These are phyloP conservation scores for Populus pruinosa DNA, from an alignment of 345 rosid genomes.

Conservation along the genomic window DNA sequence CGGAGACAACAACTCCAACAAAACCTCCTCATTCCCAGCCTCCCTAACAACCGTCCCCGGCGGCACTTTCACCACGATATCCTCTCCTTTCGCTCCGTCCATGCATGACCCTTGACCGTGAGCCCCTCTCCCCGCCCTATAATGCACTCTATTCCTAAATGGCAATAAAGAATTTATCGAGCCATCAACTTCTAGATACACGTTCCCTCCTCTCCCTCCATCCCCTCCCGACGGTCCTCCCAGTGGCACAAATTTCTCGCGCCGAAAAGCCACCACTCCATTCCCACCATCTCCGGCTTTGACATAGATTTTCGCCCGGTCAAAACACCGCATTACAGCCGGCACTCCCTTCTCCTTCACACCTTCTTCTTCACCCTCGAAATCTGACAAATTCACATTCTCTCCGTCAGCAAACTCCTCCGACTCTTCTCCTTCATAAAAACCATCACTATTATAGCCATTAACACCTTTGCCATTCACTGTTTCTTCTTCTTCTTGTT, in stretches of 20 bases:
- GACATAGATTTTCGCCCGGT: slow-evolving; percentile 69
- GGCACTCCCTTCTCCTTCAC: slow-evolving; percentile 88
- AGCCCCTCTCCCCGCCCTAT: slow-evolving; percentile 70
- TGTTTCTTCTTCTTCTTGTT: slow-evolving; percentile 16
- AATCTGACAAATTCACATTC: slow-evolving; percentile 28
- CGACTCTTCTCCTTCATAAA: slow-evolving; percentile 4
- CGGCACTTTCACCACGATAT: slow-evolving; percentile 77
- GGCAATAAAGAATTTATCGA: slow-evolving; percentile 84
- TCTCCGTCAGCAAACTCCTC: slow-evolving; percentile 10
- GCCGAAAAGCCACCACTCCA: slow-evolving; percentile 84
- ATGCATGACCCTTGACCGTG: slow-evolving; percentile 77
- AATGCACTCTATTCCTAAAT: slow-evolving; percentile 79
- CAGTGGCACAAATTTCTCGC: slow-evolving; percentile 78
- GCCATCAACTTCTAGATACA: slow-evolving; percentile 68
- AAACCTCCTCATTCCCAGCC: slow-evolving; percentile 67
- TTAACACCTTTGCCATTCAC: slow-evolving; percentile 32
- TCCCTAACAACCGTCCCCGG: slow-evolving; percentile 79
- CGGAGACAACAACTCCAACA: slow-evolving; percentile 74
- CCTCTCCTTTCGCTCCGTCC: slow-evolving; percentile 77
- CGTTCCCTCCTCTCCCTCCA: slow-evolving; percentile 93
- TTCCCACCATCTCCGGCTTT: slow-evolving; percentile 91
- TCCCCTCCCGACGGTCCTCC: slow-evolving; percentile 98
- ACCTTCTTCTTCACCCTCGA: slow-evolving; percentile 36
- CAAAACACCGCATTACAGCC: slow-evolving; percentile 93
- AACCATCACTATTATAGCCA: slow-evolving; percentile 11